Base-by-base conservation (phyloP, 768 basidiomycete species). In the Boletus edulis region DNA sequence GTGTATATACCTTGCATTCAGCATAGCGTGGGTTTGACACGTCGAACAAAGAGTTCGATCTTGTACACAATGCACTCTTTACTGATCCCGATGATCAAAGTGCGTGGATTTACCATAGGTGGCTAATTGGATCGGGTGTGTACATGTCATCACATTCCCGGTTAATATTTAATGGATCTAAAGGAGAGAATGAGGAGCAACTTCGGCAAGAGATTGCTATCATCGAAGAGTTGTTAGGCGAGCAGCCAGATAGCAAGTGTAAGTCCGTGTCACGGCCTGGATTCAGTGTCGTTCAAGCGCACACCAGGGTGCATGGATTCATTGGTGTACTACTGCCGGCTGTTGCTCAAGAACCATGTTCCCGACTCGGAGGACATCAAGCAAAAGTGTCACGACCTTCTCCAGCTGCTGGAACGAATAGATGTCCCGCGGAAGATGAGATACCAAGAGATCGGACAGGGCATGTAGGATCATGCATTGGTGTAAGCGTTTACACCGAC, bases 61-160 rank as follows among this genome's bases (percentile, higher is more conserved):
- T 98, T 9, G 86, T 98, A 14, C 81, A 85, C 62, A 94, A 96
- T 65, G 97, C 96, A 1, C 83, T 98, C 75, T 99, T 94, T 72
- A 97, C 95, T 0, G 95, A 98, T 65, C 97, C 97, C 4, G 84
- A 85, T 43, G 96, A 98, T 70, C 96, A 98, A 70, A 94, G 92
- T 56, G 93, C 91, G 1, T 99, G 97, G 97, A 84, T 99, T 54
- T 99, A 98, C 69, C 97, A 98, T 65, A 84, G 94, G n/a, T 98
- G 96, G 94, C 78, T 99, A 3, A 81, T 98, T 49, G 93, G 92
- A 9, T 71, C 81, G 58, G 87, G 94, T 87, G 64, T 56, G 79
- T 18, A 32, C 46, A 39, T 15, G 20, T 38, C n/a, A 35, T 49
- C 37, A 32, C 20, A 12, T 6, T 22, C 13, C 46, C 13, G 10